Percentiles rank a stretch among this genome's conserved stretches.
phyloP scores from a whole-genome alignment of 495 filamentous ascomycete genomes.

The Penicillium longicatenatum region DNA sequence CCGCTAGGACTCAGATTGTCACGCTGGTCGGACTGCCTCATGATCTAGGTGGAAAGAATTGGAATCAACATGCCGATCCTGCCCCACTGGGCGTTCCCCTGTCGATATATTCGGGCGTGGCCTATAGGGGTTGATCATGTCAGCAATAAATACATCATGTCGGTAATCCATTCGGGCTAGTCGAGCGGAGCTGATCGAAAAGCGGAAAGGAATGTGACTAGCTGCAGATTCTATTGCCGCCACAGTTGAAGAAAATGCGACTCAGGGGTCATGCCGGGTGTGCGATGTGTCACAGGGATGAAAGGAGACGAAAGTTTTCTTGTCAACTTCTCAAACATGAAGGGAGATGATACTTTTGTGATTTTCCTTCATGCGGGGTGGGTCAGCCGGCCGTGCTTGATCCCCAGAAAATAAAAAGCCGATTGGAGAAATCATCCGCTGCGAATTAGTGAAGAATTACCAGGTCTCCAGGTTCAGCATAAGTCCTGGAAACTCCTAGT shows the following conservation, averaged over 20 bases:
- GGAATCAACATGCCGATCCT: slow-evolving; percentile 25
- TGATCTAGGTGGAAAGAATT: slow-evolving; percentile 23
- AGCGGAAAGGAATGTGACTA: slow-evolving; percentile 30
- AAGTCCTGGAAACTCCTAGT: too few species aligned
- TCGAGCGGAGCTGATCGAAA: slow-evolving; percentile 12
- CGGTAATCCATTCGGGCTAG: slow-evolving; percentile 16
- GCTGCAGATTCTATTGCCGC: slow-evolving; percentile 24
- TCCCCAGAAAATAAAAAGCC: background rate
- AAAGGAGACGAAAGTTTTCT: background rate
- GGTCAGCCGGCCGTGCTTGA: background rate
- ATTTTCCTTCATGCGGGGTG: background rate
- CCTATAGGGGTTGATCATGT: slow-evolving; percentile 6
- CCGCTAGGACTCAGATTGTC: slow-evolving; percentile 14
- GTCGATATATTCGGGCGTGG: slow-evolving; percentile 10
- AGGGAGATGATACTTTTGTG: background rate
- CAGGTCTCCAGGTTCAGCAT: background rate
- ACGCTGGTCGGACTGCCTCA: slow-evolving; percentile 20
- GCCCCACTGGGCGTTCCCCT: slow-evolving; percentile 21
- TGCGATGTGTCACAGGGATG: slow-evolving; percentile 10
- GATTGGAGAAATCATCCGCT: background rate
- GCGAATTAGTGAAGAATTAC: background rate
- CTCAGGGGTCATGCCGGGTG: slow-evolving; percentile 22
- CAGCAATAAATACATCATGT: slow-evolving; percentile 8
- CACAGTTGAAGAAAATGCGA: slow-evolving; percentile 23
- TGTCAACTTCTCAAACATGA: background rate